Evolutionary conservation across 768 basidiomycete genomes (phyloP), one percentile per base, ranked within the genome.

Genomic region (Coprinopsis cinerea): DNA sequence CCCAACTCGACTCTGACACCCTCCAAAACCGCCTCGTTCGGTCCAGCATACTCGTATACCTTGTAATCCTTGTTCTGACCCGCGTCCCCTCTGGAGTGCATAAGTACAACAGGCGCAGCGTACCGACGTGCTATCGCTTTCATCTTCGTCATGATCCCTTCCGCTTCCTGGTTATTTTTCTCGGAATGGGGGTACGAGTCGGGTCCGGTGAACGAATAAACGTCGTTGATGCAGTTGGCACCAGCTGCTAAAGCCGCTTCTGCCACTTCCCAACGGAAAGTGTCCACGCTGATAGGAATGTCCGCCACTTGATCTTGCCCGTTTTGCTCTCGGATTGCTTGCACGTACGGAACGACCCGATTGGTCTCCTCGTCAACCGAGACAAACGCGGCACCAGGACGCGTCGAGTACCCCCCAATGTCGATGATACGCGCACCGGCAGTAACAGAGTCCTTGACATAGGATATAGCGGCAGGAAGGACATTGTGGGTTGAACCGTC

Each of bases 171-270:
- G 9, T 61, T 62, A 15, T 15, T 32, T 32, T 32, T 32, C 30
- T 32, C 30, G 17, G 17, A 10, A 39, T 61, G 53, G 0, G 64
- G 61, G 28, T 72, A 76, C 1, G 61, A 66, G 11, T 78, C 73
- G 0, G 76, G 74, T 0, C 93, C 93, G 0, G 83, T 77, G 49
- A 91, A 87, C 0, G 83, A 83, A 57, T 84, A 77, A 1, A 97
- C 92, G 57, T 98, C 96, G 64, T 98, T 98, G 71, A 98, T 87
- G 61, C 89, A 88, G 58, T 85, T 90, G 7, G 91, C 95, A 0
- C 96, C 95, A 0, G 88, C 90, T 10, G 68, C 65, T 6, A 97
- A 68, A 1, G 89, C 85, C 1, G 76, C 79, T 43, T 76, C 71
- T 0, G 92, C 92, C 0, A 97, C 93, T 4, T 77, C 70, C 30